These are phyloP conservation scores for Ustilago xerochloae DNA, from an alignment of 1,284 basidiomycete species.

Conservation along the genomic window DNA sequence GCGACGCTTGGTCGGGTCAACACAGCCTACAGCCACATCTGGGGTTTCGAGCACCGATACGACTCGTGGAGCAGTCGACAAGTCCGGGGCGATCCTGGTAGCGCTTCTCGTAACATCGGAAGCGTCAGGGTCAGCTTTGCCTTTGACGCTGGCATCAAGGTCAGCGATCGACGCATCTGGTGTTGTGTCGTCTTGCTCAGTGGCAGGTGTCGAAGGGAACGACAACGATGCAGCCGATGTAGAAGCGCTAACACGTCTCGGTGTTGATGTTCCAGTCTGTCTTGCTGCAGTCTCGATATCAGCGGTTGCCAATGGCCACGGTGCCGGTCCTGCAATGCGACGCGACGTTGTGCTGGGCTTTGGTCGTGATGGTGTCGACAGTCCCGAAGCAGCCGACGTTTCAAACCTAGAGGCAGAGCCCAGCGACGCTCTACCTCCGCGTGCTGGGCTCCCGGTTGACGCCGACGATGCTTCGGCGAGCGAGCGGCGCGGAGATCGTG, in stretches of 20 bases:
- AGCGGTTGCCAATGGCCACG: slow-evolving; percentile 32
- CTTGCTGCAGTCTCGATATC: slow-evolving; percentile 4
- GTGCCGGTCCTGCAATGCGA: slow-evolving; percentile 27
- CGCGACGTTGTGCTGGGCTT: slow-evolving; percentile 17
- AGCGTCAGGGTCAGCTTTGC: neutral
- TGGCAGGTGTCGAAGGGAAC: slow-evolving; percentile 26
- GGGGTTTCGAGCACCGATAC: slow-evolving; percentile 52
- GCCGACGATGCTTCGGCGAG: slow-evolving; percentile 5
- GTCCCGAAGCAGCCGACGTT: neutral
- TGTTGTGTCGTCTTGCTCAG: slow-evolving; percentile 2
- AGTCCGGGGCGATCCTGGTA: slow-evolving; percentile 56
- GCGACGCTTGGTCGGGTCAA: slow-evolving; percentile 71
- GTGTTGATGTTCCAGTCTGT: slow-evolving; percentile 8
- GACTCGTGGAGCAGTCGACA: slow-evolving; percentile 48
- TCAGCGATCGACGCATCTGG: slow-evolving; percentile 1
- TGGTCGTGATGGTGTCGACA: slow-evolving; percentile 40
- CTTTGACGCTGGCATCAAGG: neutral
- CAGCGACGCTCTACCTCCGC: slow-evolving; percentile 23
- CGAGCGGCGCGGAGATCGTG: slow-evolving; percentile 27
- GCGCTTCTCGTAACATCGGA: neutral
- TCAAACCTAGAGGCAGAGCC: slow-evolving; percentile 12
- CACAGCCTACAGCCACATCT: slow-evolving; percentile 56
- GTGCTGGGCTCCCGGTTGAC: slow-evolving; percentile 11
- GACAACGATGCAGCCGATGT: slow-evolving; percentile 26
- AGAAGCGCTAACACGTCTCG: slow-evolving; percentile 15